A percentile compares a stretch with the other conserved stretches of the same genome.
Evolutionary conservation across 768 basidiomycete species (phyloP).

Genomic region (Guyanaporus albipodus): DNA sequence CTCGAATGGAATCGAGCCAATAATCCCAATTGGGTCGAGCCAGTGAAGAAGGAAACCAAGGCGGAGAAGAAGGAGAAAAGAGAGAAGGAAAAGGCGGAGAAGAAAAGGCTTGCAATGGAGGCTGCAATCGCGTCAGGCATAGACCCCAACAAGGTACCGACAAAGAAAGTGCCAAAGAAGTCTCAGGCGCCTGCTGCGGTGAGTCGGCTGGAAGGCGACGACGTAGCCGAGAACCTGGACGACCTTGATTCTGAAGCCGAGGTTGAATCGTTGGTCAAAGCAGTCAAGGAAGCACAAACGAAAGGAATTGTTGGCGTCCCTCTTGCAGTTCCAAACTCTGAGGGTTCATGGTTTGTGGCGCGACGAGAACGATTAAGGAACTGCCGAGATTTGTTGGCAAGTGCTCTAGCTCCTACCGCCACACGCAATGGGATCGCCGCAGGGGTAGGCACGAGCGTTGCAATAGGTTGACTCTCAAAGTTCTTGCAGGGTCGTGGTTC

Average conservation of each 20-base stretch:
- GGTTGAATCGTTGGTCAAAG: slow-evolving; percentile 66
- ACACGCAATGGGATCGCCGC: slow-evolving; percentile 22
- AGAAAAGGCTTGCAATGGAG: slow-evolving; percentile 69
- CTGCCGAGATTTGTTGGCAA: slow-evolving; percentile 55
- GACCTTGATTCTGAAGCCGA: slow-evolving; percentile 85
- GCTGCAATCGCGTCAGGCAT: slow-evolving; percentile 63
- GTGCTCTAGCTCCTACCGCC: slow-evolving; percentile 38
- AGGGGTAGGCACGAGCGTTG: slow-evolving; percentile 17
- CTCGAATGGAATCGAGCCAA: slow-evolving; percentile 88
- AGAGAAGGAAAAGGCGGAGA: slow-evolving; percentile 77
- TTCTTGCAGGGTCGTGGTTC: no score
- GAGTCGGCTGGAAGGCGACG: slow-evolving; percentile 53
- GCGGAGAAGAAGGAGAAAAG: slow-evolving; percentile 84
- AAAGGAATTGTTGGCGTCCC: slow-evolving; percentile 61
- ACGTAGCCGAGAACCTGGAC: slow-evolving; percentile 65
- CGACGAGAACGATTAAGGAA: slow-evolving; percentile 59
- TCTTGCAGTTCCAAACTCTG: slow-evolving; percentile 68
- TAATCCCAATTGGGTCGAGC: slow-evolving; percentile 86
- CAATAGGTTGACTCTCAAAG: slow-evolving; percentile 19
- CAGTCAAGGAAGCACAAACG: slow-evolving; percentile 52
- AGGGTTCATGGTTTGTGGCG: slow-evolving; percentile 78
- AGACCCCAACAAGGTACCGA: slow-evolving; percentile 38
- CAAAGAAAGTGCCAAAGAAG: slow-evolving; percentile 67
- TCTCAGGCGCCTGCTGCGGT: slow-evolving; percentile 49
- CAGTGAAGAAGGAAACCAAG: slow-evolving; percentile 81